These are phyloP conservation scores for Entoloma clypeatum DNA, from an alignment of 1,284 basidiomycete species.

Conservation along the genomic window DNA sequence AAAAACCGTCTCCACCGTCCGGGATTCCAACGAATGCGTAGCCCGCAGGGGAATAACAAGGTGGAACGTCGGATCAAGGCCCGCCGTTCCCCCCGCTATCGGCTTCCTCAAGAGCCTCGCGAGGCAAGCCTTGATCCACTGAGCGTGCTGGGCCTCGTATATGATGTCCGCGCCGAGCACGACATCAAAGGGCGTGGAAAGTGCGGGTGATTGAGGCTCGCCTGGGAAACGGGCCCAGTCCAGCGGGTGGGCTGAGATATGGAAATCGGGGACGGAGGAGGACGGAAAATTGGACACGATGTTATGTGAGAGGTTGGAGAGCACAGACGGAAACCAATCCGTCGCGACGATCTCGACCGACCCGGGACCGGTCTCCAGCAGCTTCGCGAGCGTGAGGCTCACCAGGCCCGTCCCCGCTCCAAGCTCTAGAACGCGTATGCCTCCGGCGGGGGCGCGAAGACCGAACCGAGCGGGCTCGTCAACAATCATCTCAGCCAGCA, in stretches of 20 bases:
- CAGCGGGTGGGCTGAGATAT: slow-evolving; percentile 25
- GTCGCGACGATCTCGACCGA: slow-evolving; percentile 55
- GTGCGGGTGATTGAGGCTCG: slow-evolving; percentile 10
- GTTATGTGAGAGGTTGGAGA: slow-evolving; percentile 72
- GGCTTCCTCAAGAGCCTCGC: slow-evolving; percentile 49
- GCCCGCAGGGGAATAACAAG: slow-evolving; percentile 70
- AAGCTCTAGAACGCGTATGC: slow-evolving; percentile 69
- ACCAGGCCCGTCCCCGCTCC: slow-evolving; percentile 88
- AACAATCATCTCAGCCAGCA: slow-evolving; percentile 76
- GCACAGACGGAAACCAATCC: slow-evolving; percentile 74
- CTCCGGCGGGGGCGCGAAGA: slow-evolving; percentile 22
- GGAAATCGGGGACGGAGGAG: slow-evolving; percentile 2
- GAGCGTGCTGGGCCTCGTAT: slow-evolving; percentile 67
- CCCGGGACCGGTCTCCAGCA: slow-evolving; percentile 23
- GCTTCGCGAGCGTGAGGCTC: slow-evolving; percentile 59
- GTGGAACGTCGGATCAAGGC: slow-evolving; percentile 48
- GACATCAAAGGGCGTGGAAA: slow-evolving; percentile 55
- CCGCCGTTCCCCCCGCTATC: slow-evolving; percentile 1
- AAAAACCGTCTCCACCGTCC: slow-evolving; percentile 57
- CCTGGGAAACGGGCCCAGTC: slow-evolving; percentile 67
- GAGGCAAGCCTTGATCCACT: slow-evolving; percentile 63
- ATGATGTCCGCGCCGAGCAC: slow-evolving; percentile 74
- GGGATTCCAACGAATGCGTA: slow-evolving; percentile 60
- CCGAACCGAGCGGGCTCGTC: slow-evolving; percentile 56
- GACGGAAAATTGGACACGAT: slow-evolving; percentile 55